Evolutionary conservation across 2,329 filamentous ascomycete genomes (phyloP).

Genomic region (Colletotrichum cuscutae): DNA sequence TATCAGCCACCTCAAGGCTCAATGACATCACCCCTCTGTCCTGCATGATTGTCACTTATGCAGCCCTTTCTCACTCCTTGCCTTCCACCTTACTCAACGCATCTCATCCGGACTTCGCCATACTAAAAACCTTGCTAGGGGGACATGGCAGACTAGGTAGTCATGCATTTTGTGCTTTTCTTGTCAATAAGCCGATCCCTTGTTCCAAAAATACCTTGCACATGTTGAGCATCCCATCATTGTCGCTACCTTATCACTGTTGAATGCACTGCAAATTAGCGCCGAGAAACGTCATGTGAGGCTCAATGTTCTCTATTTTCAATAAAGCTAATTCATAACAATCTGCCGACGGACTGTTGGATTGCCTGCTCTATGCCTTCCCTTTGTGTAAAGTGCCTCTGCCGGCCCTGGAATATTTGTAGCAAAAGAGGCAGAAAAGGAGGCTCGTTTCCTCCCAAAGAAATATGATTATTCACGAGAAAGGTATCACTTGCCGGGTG

Average conservation of each 20-base stretch:
- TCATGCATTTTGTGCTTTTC: background rate
- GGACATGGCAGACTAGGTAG: constrained; percentile 1
- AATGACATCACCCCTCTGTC: constrained; percentile 28
- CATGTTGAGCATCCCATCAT: background rate
- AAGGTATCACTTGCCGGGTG: constrained; percentile 22
- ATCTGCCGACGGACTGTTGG: constrained; percentile 34
- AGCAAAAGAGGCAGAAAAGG: constrained; percentile 19
- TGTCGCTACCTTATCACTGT: background rate
- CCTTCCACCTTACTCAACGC: background rate
- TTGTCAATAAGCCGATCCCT: constrained; percentile 1
- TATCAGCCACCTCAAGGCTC: constrained; percentile 23
- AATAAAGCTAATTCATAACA: constrained; percentile 33
- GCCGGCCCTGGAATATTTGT: background rate
- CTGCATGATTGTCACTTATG: constrained; percentile 12
- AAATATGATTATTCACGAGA: constrained; percentile 34
- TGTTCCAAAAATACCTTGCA: constrained; percentile 12
- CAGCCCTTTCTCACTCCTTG: background rate
- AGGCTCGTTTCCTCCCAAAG: constrained; percentile 16
- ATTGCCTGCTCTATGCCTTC: constrained; percentile 23
- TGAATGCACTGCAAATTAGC: background rate
- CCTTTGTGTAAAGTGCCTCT: constrained; percentile 19
- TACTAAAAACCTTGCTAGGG: background rate
- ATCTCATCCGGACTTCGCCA: background rate
- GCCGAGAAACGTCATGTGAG: background rate
- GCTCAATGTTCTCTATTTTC: constrained; percentile 13